Conservation (phyloP, 345 rosid genomes). For the Syzygium oleosum region DNA sequence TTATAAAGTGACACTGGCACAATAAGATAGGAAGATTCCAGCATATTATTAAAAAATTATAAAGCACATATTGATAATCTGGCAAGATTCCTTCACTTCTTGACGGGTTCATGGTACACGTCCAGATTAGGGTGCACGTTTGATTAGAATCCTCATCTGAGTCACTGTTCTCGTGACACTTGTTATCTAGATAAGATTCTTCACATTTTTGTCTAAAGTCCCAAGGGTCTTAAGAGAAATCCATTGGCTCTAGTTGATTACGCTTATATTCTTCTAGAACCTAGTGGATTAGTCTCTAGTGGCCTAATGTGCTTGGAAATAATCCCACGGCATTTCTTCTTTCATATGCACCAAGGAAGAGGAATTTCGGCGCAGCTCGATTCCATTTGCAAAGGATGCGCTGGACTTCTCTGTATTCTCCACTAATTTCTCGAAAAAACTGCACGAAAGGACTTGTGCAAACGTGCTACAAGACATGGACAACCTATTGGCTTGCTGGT, state of each 20-base stretch:
- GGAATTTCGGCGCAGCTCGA: too few species aligned
- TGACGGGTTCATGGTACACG: neutral
- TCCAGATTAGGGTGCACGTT: neutral
- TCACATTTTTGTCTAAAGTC: neutral
- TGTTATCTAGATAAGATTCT: neutral
- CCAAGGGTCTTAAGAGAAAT: neutral
- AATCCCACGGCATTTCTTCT: too few species aligned
- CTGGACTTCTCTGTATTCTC: too few species aligned
- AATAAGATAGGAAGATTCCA: neutral
- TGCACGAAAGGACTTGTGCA: neutral
- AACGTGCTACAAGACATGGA: neutral
- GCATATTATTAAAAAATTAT: neutral
- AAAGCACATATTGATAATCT: neutral
- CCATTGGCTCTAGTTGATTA: neutral
- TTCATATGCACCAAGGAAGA: too few species aligned
- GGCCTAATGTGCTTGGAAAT: too few species aligned
- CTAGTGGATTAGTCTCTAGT: neutral
- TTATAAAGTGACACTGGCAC: neutral
- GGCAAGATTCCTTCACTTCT: neutral
- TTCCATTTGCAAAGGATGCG: too few species aligned
- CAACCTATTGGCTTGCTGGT: neutral
- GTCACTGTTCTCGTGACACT: neutral
- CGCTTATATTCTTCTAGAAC: neutral
- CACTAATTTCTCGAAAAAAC: too few species aligned
- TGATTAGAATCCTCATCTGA: neutral